Evolutionary conservation across 163 green algal species (phyloP), one percentile per base, ranked within the genome.

Genomic region (Chloromonas sp.): DNA sequence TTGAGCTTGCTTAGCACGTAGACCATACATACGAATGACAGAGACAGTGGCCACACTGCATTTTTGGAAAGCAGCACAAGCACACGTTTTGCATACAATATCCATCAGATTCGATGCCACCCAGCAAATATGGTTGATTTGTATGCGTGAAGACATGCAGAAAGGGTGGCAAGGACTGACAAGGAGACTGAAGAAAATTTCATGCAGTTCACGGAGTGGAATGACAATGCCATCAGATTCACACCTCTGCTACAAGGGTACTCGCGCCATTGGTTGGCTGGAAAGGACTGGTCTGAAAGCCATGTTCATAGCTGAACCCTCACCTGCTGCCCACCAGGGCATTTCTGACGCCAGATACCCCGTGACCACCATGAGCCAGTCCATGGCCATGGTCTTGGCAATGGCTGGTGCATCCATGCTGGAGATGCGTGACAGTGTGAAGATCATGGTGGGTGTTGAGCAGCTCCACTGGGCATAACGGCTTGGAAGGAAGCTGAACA

Each of bases 391-490:
- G n/a, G 79, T 61, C n/a, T 8, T 2, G 58, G 79, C 79, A 86
- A 89, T 80, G 87, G 88, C 88, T 14, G 59, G 13, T 0, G 81
- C 71, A 0, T 74, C 78, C 2, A 82, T 8, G 59, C 71, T 60
- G 1, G 58, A 71, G 79, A 82, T 82, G 58, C 79, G 79, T 84
- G 70, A 84, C 2, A 82, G 79, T 1, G 79, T 82, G 59, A 82
- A 82, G 79, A 87, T 82, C 84, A 87, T 87, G 70, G 84, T 87
- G 70, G 84, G 84, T 0, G 84, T 87, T 62, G 84, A 84, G 84
- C 84, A 87, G 60, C 79, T 84, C 84, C 84, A 87, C 79, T 87
- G 84, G n/a, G 84, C 78, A 57, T 87, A 87, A 66, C 84, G 84
- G 3, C 61, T 78, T 1, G 84, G 84, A 1, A 87, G 59, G 58